phyloP scores from a whole-genome alignment of 306 rosid species.

The Ochetophila trinervis region DNA sequence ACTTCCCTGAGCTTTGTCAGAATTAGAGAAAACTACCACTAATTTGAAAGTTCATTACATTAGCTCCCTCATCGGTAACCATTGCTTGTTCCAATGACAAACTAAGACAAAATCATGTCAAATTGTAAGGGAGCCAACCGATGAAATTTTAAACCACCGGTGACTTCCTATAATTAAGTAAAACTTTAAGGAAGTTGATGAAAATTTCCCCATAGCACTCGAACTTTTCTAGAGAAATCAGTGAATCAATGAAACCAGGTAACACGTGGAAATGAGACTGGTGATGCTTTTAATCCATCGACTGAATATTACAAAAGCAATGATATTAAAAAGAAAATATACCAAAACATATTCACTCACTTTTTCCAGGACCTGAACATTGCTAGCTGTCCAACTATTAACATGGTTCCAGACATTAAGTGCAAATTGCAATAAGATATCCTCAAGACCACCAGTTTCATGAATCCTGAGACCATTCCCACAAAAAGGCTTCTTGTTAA shows the following conservation, averaged over 20 bases:
- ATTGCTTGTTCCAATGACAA: no score
- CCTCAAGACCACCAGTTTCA: conserved; percentile 60
- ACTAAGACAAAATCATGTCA: no score
- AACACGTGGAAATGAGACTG: no score
- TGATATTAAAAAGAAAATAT: background rate
- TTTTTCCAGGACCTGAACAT: conserved; percentile 42
- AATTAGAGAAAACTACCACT: no score
- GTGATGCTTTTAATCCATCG: conserved; percentile 3
- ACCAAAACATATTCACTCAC: conserved; percentile 39
- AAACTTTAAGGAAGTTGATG: no score
- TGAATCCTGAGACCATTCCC: conserved; percentile 50
- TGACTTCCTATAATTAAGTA: no score
- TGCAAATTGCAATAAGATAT: conserved; percentile 53
- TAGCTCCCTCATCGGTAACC: no score
- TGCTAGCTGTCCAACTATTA: conserved; percentile 41
- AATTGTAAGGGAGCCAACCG: background rate
- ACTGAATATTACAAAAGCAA: background rate
- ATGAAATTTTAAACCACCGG: background rate
- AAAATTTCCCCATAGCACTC: no score
- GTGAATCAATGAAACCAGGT: no score
- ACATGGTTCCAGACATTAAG: conserved; percentile 60
- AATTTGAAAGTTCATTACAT: no score
- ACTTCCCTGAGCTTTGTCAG: no score
- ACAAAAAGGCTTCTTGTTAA: conserved; percentile 34
- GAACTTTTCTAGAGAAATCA: no score